Percentiles rank a stretch among this genome's conserved stretches.
phyloP scores from a whole-genome alignment of 2,329 filamentous ascomycete genomes.

The Calonectria henricotiae region DNA sequence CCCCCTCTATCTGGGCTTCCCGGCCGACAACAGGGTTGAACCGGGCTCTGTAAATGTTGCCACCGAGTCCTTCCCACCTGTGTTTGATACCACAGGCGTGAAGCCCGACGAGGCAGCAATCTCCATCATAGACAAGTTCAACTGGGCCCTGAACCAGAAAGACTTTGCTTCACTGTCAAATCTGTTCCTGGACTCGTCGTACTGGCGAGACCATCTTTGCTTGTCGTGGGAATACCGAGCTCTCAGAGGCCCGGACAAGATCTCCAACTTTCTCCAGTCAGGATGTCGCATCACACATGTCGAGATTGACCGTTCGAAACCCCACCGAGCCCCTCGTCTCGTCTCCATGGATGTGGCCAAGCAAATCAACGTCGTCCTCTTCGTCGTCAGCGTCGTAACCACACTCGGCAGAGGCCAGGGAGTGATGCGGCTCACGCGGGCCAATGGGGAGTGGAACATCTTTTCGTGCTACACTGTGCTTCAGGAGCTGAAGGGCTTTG shows the following conservation, averaged over 20 bases:
- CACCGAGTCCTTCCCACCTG: slow-evolving; percentile 3
- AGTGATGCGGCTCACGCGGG: neutral
- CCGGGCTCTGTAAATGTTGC: slow-evolving; percentile 8
- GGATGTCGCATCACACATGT: slow-evolving; percentile 1
- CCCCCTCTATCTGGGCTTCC: slow-evolving; percentile 14
- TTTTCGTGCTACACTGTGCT: slow-evolving; percentile 12
- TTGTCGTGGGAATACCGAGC: slow-evolving; percentile 12
- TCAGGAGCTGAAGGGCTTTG: slow-evolving; percentile 10
- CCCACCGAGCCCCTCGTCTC: slow-evolving; percentile 2
- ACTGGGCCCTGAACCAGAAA: neutral
- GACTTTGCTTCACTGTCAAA: slow-evolving; percentile 8
- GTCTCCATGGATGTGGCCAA: neutral
- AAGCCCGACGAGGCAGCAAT: slow-evolving; percentile 15
- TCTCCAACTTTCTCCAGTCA: slow-evolving; percentile 7
- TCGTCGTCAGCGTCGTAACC: slow-evolving; percentile 7
- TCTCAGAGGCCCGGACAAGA: neutral
- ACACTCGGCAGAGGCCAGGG: slow-evolving; percentile 8
- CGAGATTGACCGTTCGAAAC: slow-evolving; percentile 14
- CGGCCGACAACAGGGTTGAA: slow-evolving; percentile 22
- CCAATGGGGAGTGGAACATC: slow-evolving; percentile 12
- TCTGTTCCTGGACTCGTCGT: neutral
- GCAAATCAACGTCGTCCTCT: slow-evolving; percentile 9
- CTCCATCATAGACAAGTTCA: slow-evolving; percentile 16
- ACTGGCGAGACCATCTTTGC: slow-evolving; percentile 13
- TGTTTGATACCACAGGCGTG: slow-evolving; percentile 14